Percentiles rank a stretch among this genome's conserved stretches.
These are phyloP conservation scores for Cyberlindnera saturnus DNA, from an alignment of 805 yeast genomes.

Conservation along the genomic window DNA sequence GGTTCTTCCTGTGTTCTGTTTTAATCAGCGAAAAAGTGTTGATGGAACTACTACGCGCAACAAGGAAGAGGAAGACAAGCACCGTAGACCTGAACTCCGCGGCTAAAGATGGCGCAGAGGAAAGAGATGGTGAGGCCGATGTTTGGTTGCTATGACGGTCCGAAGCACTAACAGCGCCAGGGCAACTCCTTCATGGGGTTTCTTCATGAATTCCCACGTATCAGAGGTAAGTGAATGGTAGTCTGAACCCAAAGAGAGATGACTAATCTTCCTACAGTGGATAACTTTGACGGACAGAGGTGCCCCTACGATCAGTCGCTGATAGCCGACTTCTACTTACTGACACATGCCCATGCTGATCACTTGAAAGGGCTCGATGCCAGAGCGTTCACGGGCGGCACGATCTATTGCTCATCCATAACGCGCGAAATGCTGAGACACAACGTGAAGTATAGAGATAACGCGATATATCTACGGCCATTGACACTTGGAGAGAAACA, in stretches of 20 bases:
- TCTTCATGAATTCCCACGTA: conserved; percentile 41
- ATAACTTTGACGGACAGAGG: conserved; percentile 21
- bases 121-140: not conserved
- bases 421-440: conserved; percentile 25
- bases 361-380: conserved; percentile 44
- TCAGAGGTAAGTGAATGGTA: conserved; percentile 25
- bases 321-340: conserved; percentile 23
- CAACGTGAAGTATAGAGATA: conserved; percentile 6
- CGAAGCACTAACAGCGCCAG: not conserved
- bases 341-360: conserved; percentile 53
- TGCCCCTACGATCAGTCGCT: not conserved
- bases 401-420: conserved; percentile 41
- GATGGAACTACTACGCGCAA: no score
- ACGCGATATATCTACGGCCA: conserved; percentile 13
- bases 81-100: no score
- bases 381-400: conserved; percentile 29
- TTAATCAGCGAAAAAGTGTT: no score
- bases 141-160: not conserved
- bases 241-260: not conserved
- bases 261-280: not conserved
- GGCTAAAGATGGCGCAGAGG: not conserved
- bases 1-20: no score
- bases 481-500: conserved; percentile 12
- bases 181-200: conserved; percentile 34
- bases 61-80: no score